These are phyloP conservation scores for Phoma sp. DNA, from an alignment of 2,329 filamentous ascomycete species.

Conservation along the genomic window DNA sequence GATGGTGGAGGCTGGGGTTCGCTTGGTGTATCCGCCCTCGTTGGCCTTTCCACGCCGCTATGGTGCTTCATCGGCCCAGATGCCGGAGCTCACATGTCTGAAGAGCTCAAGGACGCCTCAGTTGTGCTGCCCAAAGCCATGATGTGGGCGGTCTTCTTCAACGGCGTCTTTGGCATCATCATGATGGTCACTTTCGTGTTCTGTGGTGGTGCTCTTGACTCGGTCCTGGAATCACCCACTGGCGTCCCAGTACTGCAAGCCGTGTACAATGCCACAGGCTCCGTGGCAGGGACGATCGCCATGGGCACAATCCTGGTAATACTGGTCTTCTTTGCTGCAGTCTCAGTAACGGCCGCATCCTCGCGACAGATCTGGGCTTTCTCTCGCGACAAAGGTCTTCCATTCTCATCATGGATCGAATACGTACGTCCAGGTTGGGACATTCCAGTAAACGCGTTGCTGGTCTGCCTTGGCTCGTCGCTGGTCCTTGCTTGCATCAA, in stretches of 20 bases:
- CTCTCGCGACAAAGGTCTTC: constrained; percentile 28
- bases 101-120: constrained; percentile 42
- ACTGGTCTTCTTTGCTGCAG: constrained; percentile 44
- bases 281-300: constrained; percentile 25
- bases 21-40: constrained; percentile 50
- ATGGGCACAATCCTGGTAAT: constrained; percentile 37
- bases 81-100: constrained; percentile 46
- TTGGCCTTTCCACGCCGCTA: constrained; percentile 45
- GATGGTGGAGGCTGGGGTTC: constrained; percentile 53
- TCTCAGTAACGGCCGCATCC: constrained; percentile 35
- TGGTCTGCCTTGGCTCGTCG: constrained; percentile 46
- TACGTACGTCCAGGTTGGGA: constrained; percentile 36
- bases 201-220: constrained; percentile 44
- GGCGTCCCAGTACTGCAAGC: constrained; percentile 32
- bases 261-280: constrained; percentile 35
- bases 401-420: constrained; percentile 33
- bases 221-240: constrained; percentile 21
- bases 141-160: constrained; percentile 47
- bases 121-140: constrained; percentile 45
- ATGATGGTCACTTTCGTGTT: constrained; percentile 42
- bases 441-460: constrained; percentile 35
- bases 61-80: constrained; percentile 47
- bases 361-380: constrained; percentile 38
- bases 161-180: constrained; percentile 46
- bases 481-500: constrained; percentile 52